Evolutionary conservation across 345 rosid genomes (phyloP).

Genomic region (rapeseed (Brassica napus)): DNA sequence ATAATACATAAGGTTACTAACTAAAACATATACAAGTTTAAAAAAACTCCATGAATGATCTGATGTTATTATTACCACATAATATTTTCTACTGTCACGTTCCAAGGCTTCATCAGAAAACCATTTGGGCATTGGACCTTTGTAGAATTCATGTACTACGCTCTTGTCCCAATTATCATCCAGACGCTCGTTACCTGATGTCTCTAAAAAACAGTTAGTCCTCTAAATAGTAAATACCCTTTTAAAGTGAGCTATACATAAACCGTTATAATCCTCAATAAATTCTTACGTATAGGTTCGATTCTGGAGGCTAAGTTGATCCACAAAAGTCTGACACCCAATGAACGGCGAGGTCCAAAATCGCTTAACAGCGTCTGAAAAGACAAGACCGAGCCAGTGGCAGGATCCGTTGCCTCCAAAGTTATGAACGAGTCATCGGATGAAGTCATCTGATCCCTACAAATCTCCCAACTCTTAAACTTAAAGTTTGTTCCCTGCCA

Average conservation of each 20-base stretch:
- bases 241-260: too few relatives aligned
- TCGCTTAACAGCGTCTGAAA: background rate
- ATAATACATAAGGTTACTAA: background rate
- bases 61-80: background rate
- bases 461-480: background rate
- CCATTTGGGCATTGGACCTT: background rate
- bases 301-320: background rate
- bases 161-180: background rate
- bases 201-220: background rate
- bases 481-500: slow-evolving; percentile 11
- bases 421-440: background rate
- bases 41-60: background rate
- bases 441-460: background rate
- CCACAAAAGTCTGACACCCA: background rate
- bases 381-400: background rate
- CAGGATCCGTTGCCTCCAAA: background rate
- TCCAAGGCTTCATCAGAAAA: background rate
- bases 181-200: background rate
- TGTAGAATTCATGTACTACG: background rate
- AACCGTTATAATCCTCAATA: too few relatives aligned
- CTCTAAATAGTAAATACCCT: too few relatives aligned
- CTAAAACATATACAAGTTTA: background rate
- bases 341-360: background rate
- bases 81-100: background rate
- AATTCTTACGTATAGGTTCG: background rate